Conservation (phyloP, 192 early-diverging fungal species). For the Backusella mclennaniae region DNA sequence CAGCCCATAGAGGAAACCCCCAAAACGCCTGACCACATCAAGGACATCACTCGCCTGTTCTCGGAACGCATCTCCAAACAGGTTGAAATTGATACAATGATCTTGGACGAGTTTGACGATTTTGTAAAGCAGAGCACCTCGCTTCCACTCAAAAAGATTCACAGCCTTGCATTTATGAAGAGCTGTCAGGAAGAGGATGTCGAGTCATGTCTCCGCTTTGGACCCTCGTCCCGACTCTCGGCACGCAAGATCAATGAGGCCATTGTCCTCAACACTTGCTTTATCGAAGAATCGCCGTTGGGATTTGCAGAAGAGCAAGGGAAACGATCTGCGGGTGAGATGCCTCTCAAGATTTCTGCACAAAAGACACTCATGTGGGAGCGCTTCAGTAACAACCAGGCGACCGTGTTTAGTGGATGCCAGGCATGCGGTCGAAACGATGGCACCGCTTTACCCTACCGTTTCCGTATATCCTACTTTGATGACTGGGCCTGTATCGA, state of each 20-base stretch:
- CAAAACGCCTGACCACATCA: slow-evolving; percentile 9
- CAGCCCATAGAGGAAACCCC: background rate
- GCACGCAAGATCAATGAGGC: slow-evolving; percentile 88
- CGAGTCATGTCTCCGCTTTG: slow-evolving; percentile 92
- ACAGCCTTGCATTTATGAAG: slow-evolving; percentile 81
- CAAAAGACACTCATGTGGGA: slow-evolving; percentile 56
- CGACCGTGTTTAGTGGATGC: slow-evolving; percentile 44
- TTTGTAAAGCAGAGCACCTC: slow-evolving; percentile 70
- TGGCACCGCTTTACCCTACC: slow-evolving; percentile 48
- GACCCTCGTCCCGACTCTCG: slow-evolving; percentile 85
- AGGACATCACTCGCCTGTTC: slow-evolving; percentile 19
- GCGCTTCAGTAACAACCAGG: slow-evolving; percentile 36
- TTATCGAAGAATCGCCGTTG: slow-evolving; percentile 78
- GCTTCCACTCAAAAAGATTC: slow-evolving; percentile 71
- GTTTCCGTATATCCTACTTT: slow-evolving; percentile 67
- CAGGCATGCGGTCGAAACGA: slow-evolving; percentile 54
- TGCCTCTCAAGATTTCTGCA: slow-evolving; percentile 51
- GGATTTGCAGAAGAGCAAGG: slow-evolving; percentile 53
- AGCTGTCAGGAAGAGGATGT: slow-evolving; percentile 89
- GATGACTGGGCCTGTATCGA: slow-evolving; percentile 81
- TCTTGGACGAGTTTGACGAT: slow-evolving; percentile 85
- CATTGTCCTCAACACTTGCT: slow-evolving; percentile 83
- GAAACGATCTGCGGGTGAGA: slow-evolving; percentile 32
- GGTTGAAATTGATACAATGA: slow-evolving; percentile 63
- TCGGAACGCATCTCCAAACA: slow-evolving; percentile 13